A percentile compares a stretch with the other conserved stretches of the same genome.
These are phyloP conservation scores for Dactylonectria macrodidyma DNA, from an alignment of 2,329 filamentous ascomycete genomes.

Conservation along the genomic window DNA sequence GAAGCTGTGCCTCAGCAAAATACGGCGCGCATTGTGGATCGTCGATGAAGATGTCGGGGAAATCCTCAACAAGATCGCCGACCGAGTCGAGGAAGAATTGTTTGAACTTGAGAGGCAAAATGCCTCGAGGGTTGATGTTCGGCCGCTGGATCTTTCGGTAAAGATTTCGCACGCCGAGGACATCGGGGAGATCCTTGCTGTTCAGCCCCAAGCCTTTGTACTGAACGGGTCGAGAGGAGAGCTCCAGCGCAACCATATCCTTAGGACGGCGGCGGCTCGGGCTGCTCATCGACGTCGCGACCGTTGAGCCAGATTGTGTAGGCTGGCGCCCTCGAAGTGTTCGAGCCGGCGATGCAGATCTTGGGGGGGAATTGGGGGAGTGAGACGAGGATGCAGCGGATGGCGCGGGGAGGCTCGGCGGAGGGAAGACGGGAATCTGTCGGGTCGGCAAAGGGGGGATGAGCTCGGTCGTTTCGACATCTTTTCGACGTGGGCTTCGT, in stretches of 20 bases:
- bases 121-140: background rate
- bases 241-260: constrained; percentile 3
- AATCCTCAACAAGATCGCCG: background rate
- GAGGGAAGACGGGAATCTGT: background rate
- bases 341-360: background rate
- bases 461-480: background rate
- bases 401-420: background rate
- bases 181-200: constrained; percentile 3
- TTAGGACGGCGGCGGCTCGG: background rate
- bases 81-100: background rate
- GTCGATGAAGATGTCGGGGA: background rate
- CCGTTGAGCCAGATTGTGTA: background rate
- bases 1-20: background rate
- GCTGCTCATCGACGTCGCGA: background rate
- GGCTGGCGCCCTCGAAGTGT: background rate
- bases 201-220: constrained; percentile 1
- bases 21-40: background rate
- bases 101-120: constrained; percentile 3
- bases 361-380: background rate
- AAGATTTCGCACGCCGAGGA: background rate
- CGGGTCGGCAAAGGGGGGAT: background rate
- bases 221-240: background rate
- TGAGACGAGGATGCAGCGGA: background rate
- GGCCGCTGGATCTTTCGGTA: background rate
- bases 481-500: background rate